Conservation (phyloP, 345 rosid genomes). For the Eucalyptus regnans region DNA sequence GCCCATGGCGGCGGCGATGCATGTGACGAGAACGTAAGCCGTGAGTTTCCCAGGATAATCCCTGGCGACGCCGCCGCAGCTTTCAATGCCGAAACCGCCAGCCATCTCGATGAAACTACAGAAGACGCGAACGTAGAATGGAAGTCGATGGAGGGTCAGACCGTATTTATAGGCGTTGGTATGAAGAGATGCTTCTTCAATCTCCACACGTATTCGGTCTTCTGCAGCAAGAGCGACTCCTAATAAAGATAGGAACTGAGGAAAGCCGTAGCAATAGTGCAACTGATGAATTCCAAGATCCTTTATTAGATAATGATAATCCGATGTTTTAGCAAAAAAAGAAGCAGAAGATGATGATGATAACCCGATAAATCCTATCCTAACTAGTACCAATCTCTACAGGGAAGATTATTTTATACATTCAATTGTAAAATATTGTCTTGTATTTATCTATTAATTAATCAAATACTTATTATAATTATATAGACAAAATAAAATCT, state of each 20-base stretch:
- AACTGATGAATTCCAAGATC: background rate
- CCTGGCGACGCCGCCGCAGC: background rate
- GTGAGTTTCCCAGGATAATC: background rate
- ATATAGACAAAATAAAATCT: no score
- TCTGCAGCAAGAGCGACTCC: background rate
- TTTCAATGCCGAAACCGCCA: background rate
- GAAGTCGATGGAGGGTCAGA: background rate
- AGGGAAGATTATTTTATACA: background rate
- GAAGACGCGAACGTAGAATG: background rate
- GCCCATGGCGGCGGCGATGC: constrained; percentile 3
- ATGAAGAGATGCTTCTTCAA: background rate
- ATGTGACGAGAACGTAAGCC: background rate
- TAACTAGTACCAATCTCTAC: background rate
- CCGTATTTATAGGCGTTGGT: background rate
- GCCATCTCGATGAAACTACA: background rate
- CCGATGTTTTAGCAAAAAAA: background rate
- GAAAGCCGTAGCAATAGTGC: background rate
- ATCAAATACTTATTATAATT: background rate
- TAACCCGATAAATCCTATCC: background rate
- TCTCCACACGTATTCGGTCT: background rate
- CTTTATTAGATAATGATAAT: background rate
- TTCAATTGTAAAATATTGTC: background rate
- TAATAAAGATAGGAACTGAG: background rate
- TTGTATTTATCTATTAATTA: background rate
- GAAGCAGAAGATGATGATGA: no score